phyloP scores from a whole-genome alignment of 495 filamentous ascomycete genomes.

The Thermothielavioides terrestris region DNA sequence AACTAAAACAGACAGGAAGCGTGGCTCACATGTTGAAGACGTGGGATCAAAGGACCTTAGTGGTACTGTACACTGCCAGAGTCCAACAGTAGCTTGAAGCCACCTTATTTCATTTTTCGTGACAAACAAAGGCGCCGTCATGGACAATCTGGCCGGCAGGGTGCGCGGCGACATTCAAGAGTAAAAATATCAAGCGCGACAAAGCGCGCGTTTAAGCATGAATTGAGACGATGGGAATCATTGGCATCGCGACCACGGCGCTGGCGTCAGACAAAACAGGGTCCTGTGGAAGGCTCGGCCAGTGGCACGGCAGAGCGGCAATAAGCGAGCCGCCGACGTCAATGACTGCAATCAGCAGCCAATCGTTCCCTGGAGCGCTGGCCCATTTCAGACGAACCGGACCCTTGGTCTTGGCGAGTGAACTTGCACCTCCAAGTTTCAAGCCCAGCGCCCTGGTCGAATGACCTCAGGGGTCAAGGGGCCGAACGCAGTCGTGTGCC shows the following conservation, averaged over 20 bases:
- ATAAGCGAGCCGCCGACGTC: constrained; percentile 22
- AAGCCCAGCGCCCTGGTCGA: constrained; percentile 2
- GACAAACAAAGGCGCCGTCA: too few relatives aligned
- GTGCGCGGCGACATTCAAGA: too few relatives aligned
- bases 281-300: too few relatives aligned
- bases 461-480: neutral
- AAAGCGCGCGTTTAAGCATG: constrained; percentile 16
- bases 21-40: too few relatives aligned
- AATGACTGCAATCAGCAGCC: constrained; percentile 10
- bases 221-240: neutral
- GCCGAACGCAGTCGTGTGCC: neutral
- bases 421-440: constrained; percentile 2
- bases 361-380: neutral
- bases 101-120: too few relatives aligned
- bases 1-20: too few relatives aligned
- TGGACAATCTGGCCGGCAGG: too few relatives aligned
- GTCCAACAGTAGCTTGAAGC: too few relatives aligned
- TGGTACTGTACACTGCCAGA: too few relatives aligned
- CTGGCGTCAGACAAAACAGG: neutral
- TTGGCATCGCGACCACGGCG: neutral
- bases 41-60: too few relatives aligned
- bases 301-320: neutral
- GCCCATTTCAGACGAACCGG: constrained; percentile 11
- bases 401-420: neutral
- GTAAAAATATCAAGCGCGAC: neutral